Evolutionary conservation across 139 green algal genomes (phyloP).

Genomic region (Coelastrella sp.): DNA sequence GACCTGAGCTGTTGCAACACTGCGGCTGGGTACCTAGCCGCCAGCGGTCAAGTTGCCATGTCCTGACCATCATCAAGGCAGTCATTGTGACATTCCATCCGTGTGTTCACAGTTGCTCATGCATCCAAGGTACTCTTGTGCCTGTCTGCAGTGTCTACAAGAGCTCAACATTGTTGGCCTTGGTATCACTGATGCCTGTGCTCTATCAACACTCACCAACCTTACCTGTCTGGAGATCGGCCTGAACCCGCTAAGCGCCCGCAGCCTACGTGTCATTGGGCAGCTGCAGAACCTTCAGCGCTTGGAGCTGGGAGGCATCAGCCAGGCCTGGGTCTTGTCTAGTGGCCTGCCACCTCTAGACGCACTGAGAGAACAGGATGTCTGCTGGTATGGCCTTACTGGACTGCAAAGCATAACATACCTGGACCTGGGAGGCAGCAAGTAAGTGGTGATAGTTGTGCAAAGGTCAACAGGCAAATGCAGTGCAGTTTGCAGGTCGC

Average conservation of each 20-base stretch:
- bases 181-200: slow-evolving; percentile 8
- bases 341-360: neutral
- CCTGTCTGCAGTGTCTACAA: neutral
- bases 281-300: neutral
- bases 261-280: neutral
- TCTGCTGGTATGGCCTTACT: neutral
- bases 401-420: neutral
- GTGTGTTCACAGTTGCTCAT: neutral
- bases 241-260: neutral
- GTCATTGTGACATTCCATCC: neutral
- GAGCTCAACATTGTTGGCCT: slow-evolving; percentile 30
- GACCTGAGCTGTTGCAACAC: too few relatives aligned
- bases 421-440: slow-evolving; percentile 16
- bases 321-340: slow-evolving; percentile 26
- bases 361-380: slow-evolving; percentile 1
- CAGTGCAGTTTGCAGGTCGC: neutral
- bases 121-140: too few relatives aligned
- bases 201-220: neutral
- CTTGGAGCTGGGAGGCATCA: slow-evolving; percentile 29
- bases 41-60: neutral
- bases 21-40: neutral
- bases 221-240: slow-evolving; percentile 9
- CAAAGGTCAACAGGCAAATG: neutral
- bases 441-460: neutral
- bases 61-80: neutral